These are phyloP conservation scores for Aspergillus nidulans DNA, from an alignment of 495 filamentous ascomycete genomes.

Conservation along the genomic window DNA sequence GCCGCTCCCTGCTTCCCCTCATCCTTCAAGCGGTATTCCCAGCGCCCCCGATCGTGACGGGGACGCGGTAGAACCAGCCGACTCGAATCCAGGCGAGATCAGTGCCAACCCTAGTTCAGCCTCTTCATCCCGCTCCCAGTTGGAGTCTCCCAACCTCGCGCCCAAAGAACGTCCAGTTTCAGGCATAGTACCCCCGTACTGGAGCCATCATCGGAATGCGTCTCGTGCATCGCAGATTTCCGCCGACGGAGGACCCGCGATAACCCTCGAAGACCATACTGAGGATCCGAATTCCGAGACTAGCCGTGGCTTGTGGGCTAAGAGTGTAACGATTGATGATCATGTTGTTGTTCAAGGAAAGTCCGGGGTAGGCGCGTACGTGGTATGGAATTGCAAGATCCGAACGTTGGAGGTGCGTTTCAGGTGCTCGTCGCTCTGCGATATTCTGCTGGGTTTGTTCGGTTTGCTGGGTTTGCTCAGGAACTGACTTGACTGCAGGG, in stretches of 20 bases:
- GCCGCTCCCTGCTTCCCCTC: slow-evolving; percentile 24
- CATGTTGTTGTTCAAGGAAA: slow-evolving; percentile 60
- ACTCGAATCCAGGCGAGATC: not conserved
- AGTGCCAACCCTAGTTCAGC: slow-evolving; percentile 6
- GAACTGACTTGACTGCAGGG: slow-evolving; percentile 38
- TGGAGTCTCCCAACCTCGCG: slow-evolving; percentile 4
- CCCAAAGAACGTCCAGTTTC: slow-evolving; percentile 37
- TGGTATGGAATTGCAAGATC: slow-evolving; percentile 70
- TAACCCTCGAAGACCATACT: slow-evolving; percentile 69
- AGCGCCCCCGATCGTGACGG: slow-evolving; percentile 6
- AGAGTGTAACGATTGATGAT: slow-evolving; percentile 61
- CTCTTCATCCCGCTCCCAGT: slow-evolving; percentile 8
- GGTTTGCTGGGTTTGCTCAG: not conserved
- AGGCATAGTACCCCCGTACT: slow-evolving; percentile 46
- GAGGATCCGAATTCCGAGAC: slow-evolving; percentile 55
- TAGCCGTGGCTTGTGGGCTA: slow-evolving; percentile 62
- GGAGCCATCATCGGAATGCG: slow-evolving; percentile 43
- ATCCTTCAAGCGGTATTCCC: slow-evolving; percentile 8
- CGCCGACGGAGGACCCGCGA: slow-evolving; percentile 38
- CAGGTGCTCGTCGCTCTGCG: no score
- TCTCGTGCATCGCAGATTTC: slow-evolving; percentile 45
- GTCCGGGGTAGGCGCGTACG: slow-evolving; percentile 63
- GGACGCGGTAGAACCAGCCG: not conserved
- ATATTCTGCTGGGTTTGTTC: not conserved
- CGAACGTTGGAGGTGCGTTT: slow-evolving; percentile 63